Evolutionary conservation across 1,139 yeast species (phyloP).

Genomic region (Debaryomyces nepalensis): DNA sequence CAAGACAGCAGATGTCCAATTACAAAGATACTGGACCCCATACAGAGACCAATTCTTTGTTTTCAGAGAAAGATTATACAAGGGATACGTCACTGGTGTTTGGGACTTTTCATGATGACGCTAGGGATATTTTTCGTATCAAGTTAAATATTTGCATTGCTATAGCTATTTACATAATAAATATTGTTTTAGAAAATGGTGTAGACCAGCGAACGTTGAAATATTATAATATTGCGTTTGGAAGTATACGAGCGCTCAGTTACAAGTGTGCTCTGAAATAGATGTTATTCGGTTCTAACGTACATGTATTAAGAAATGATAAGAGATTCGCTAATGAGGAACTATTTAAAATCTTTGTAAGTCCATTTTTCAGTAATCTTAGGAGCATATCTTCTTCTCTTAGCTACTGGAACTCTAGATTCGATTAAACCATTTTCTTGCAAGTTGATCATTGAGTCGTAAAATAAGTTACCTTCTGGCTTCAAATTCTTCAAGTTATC

Average conservation of each 20-base stretch:
- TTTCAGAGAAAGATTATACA: conserved; percentile 54
- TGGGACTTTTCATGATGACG: conserved; percentile 47
- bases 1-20: conserved; percentile 41
- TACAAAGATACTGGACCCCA: conserved; percentile 52
- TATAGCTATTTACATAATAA: conserved; percentile 7
- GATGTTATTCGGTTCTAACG: conserved; percentile 1
- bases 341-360: conserved; percentile 80
- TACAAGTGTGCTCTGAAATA: no score
- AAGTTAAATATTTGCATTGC: conserved; percentile 10
- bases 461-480: conserved; percentile 88
- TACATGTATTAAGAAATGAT: conserved; percentile 1
- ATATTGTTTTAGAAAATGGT: conserved; percentile 1
- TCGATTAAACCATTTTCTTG: conserved; percentile 89
- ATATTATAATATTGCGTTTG: background rate
- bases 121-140: background rate
- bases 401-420: conserved; percentile 72
- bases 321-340: no score
- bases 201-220: no score
- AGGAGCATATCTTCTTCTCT: conserved; percentile 67
- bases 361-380: conserved; percentile 91
- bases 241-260: background rate
- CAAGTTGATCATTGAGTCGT: conserved; percentile 79
- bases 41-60: conserved; percentile 54
- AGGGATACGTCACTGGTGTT: conserved; percentile 52
- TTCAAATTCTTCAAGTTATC: conserved; percentile 82